Conservation (phyloP, 306 rosid genomes). For the Quercus engelmannii region DNA sequence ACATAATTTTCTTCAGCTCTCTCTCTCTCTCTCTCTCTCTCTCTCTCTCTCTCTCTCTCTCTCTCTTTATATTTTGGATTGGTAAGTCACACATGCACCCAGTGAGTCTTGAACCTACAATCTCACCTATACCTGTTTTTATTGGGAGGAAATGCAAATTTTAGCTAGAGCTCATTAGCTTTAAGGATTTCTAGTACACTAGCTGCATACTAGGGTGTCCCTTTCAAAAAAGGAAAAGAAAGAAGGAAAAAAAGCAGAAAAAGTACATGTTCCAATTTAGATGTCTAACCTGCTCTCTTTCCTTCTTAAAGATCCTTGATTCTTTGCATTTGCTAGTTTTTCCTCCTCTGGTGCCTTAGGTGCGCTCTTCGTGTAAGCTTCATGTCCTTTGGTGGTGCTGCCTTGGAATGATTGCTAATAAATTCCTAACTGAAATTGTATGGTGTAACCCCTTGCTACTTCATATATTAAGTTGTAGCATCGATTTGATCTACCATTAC, state of each 20-base stretch:
- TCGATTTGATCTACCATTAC: background rate
- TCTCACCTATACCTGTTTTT: no score
- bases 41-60: no score
- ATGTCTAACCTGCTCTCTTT: background rate
- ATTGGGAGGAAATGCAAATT: no score
- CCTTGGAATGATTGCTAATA: background rate
- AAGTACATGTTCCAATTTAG: background rate
- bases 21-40: no score
- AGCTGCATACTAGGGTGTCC: background rate
- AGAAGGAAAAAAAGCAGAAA: no score
- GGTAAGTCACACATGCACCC: background rate
- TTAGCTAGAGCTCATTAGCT: no score
- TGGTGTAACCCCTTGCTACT: background rate
- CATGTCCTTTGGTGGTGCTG: background rate
- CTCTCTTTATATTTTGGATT: no score
- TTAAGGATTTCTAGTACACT: background rate
- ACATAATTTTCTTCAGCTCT: background rate
- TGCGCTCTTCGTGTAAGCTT: background rate
- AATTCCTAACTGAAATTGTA: background rate
- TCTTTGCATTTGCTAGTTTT: background rate
- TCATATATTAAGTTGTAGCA: background rate
- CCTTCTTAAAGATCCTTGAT: background rate
- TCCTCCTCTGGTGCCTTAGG: background rate
- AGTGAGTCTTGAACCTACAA: no score
- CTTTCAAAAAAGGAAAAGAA: no score